Percentiles rank a stretch among this genome's conserved stretches.
phyloP scores from a whole-genome alignment of 2,329 filamentous ascomycete species.

The Fusarium denticulatum region DNA sequence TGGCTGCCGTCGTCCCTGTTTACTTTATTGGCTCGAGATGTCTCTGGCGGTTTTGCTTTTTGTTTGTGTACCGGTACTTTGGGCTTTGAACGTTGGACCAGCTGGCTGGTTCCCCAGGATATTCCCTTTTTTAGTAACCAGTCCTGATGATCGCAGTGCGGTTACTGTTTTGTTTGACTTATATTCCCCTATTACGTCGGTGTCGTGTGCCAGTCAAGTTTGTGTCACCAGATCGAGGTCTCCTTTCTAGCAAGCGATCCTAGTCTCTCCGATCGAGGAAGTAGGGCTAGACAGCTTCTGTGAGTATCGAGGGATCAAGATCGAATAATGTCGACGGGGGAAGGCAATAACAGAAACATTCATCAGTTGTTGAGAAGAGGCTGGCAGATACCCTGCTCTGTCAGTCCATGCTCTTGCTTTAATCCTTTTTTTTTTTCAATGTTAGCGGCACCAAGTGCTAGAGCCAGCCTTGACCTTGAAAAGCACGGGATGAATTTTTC shows the following conservation, averaged over 20 bases:
- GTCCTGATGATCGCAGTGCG: constrained; percentile 3
- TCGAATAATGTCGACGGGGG: not conserved
- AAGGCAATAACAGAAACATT: not conserved
- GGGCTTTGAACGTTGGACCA: not conserved
- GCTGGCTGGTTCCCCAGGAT: constrained; percentile 16
- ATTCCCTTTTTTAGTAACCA: constrained; percentile 6
- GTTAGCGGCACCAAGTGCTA: constrained; percentile 3
- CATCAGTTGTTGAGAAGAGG: constrained; percentile 5
- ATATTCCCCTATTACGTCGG: constrained; percentile 4
- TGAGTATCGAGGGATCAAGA: not conserved
- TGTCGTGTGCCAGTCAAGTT: constrained; percentile 14
- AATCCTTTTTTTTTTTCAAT: not conserved
- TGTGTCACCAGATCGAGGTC: constrained; percentile 5
- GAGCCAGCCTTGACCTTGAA: constrained; percentile 5
- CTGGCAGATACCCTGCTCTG: not conserved
- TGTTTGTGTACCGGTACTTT: constrained; percentile 18
- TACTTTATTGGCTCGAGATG: constrained; percentile 27
- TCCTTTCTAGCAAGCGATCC: constrained; percentile 1
- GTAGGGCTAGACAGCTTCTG: not conserved
- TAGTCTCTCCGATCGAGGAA: not conserved
- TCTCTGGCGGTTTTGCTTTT: constrained; percentile 24
- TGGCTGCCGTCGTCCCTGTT: constrained; percentile 11
- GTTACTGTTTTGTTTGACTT: not conserved
- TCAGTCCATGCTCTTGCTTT: not conserved
- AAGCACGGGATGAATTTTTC: constrained; percentile 19